phyloP scores from a whole-genome alignment of 805 yeast genomes.

The Aciculoconidium aculeatum region DNA sequence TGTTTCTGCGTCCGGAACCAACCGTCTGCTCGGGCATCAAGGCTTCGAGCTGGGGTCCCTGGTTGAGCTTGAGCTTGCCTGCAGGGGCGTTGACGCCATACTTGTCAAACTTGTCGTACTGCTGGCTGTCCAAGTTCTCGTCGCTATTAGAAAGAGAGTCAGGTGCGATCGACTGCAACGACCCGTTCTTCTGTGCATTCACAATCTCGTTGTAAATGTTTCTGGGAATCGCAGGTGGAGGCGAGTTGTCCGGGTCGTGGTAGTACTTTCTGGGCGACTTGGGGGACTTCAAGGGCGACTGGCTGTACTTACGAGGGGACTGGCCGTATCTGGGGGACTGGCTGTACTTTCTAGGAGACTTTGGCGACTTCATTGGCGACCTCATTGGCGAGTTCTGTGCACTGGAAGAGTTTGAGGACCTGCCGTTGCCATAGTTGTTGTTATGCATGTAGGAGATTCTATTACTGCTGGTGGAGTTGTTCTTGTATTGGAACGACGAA shows the following conservation, averaged over 20 bases:
- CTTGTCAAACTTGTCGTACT: too few relatives aligned
- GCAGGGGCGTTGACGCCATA: conserved; percentile 2
- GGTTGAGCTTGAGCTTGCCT: not conserved
- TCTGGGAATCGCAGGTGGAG: conserved; percentile 32
- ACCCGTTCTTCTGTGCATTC: conserved; percentile 24
- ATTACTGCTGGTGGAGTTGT: conserved; percentile 15
- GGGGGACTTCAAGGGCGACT: conserved; percentile 17
- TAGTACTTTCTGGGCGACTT: conserved; percentile 13
- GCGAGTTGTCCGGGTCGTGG: conserved; percentile 8
- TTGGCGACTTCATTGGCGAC: conserved; percentile 18
- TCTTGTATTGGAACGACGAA: conserved; percentile 37
- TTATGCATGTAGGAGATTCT: conserved; percentile 11
- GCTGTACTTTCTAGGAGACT: too few relatives aligned
- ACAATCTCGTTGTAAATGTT: conserved; percentile 40
- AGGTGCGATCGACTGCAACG: conserved; percentile 29
- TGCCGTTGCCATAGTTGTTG: conserved; percentile 11
- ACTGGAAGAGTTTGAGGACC: conserved; percentile 26
- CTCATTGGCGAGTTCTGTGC: conserved; percentile 23
- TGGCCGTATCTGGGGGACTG: conserved; percentile 15
- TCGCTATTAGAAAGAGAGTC: conserved; percentile 40
- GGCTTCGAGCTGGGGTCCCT: conserved; percentile 1
- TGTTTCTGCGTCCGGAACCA: conserved; percentile 2
- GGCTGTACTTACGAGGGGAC: conserved; percentile 15
- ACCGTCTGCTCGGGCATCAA: too few relatives aligned
- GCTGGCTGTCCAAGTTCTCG: conserved; percentile 8